Evolutionary conservation across 78 protist species (phyloP).

Genomic region (Dictyostelium firmibasis): DNA sequence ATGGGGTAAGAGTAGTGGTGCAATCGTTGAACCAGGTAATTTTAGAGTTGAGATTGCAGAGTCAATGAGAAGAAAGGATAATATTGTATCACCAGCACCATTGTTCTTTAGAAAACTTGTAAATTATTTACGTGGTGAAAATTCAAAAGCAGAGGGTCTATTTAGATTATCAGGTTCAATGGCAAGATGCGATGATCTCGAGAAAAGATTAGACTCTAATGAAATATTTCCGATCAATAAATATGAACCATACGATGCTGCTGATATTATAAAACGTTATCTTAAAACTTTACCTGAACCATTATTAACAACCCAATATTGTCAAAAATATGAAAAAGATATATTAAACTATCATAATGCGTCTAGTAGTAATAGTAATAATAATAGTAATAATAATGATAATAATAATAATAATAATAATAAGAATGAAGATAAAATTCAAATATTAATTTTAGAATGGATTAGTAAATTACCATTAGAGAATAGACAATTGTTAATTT

Average conservation of each 20-base stretch:
- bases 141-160: slow-evolving; percentile 33
- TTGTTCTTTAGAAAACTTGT: slow-evolving; percentile 13
- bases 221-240: slow-evolving; percentile 22
- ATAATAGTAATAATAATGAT: neutral
- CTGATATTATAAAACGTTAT: slow-evolving; percentile 55
- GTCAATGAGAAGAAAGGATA: slow-evolving; percentile 61
- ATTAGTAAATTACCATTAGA: slow-evolving; percentile 31
- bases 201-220: slow-evolving; percentile 2
- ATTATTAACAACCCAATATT: neutral
- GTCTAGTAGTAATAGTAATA: too few species aligned
- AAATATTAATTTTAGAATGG: slow-evolving; percentile 33
- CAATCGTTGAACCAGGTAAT: slow-evolving; percentile 58
- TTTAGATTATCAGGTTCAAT: slow-evolving; percentile 55
- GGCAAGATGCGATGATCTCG: slow-evolving; percentile 64
- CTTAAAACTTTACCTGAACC: slow-evolving; percentile 68
- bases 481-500: slow-evolving; percentile 37
- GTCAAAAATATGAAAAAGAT: slow-evolving; percentile 22
- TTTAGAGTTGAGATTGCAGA: slow-evolving; percentile 48
- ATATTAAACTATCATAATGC: neutral
- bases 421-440: neutral
- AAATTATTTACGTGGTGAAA: slow-evolving; percentile 50
- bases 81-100: slow-evolving; percentile 27
- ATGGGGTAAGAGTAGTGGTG: slow-evolving; percentile 54
- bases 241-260: slow-evolving; percentile 61
- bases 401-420: neutral